Percentiles rank a stretch among this genome's conserved stretches.
phyloP scores from a whole-genome alignment of 345 rosid species.

The Erucastrum elatum region DNA sequence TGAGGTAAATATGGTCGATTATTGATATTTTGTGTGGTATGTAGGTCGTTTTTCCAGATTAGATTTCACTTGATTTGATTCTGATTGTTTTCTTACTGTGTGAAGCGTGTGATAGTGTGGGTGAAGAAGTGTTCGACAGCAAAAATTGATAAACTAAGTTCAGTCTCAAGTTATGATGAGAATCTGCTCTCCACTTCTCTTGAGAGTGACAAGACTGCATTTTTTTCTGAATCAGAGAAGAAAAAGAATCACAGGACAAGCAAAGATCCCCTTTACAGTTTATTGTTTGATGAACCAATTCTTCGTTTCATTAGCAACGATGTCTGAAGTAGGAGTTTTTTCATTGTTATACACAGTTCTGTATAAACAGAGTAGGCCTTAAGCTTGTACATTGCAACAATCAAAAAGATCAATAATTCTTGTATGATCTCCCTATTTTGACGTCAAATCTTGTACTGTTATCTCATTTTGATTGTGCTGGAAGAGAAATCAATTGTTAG shows the following conservation, averaged over 20 bases:
- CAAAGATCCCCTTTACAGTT: conserved; percentile 32
- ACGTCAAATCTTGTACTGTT: no score
- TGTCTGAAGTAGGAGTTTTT: conserved; percentile 48
- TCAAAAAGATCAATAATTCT: conserved; percentile 14
- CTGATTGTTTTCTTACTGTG: no score
- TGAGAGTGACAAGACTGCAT: not conserved
- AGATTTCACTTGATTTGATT: no score
- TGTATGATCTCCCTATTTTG: conserved; percentile 2
- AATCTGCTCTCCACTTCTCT: not conserved
- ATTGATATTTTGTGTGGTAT: no score
- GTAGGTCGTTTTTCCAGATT: no score
- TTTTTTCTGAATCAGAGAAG: conserved; percentile 10
- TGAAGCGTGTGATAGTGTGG: no score
- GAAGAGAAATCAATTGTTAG: no score
- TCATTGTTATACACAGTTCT: conserved; percentile 65
- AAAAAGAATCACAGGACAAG: conserved; percentile 16
- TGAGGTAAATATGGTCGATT: no score
- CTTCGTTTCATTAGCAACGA: conserved; percentile 29
- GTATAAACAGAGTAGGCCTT: conserved; percentile 20
- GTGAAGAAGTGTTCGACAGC: no score
- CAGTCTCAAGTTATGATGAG: not conserved
- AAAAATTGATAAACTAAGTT: not conserved
- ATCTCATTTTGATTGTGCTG: no score
- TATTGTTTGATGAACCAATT: conserved; percentile 49
- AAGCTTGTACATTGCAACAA: conserved; percentile 29